Base-by-base conservation (phyloP, 2,329 filamentous ascomycete genomes). In the Nannizziopsis barbatae region DNA sequence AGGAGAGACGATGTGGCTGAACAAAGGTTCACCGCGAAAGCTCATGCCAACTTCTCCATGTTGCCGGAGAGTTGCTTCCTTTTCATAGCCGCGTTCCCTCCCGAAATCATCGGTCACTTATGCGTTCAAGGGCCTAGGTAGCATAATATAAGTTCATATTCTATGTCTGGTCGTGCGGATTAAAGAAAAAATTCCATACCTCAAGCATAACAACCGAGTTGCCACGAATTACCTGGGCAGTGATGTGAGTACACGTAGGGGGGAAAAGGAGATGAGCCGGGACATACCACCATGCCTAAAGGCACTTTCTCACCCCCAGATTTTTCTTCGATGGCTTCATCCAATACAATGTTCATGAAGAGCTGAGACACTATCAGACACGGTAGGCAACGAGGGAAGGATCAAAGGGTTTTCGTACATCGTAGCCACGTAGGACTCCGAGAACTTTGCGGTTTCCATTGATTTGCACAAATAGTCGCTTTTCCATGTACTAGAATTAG, bases 171-270 rank as follows among this genome's bases (percentile, higher is more conserved):
- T 7, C 7, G 7, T 7, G 22, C 4, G 10, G 3, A 14, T 36
- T 7, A 5, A 50, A 14, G 17, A 36, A 18, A 14, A 14, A 41
- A 58, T 58, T 27, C 22, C 22, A 42, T 49, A 67, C 86, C 71
- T 98, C 93, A 49, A 98, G 79, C 90, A 98, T 95, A 49, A 98
- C 89, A 20, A 98, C 89, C 1, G 90, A 95, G 71, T 98, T 98
- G 55, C 92, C 92, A 58, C 93, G 86, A 61, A 98, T 95, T 56
- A 95, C 85, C 84, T 88, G 53, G 22, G 22, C 6, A 45, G 56
- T 9, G 22, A 27, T 27, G 11, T 15, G n/a, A 11, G 15, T 30
- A 46, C 44, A 12, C 20, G 33, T 9, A 38, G 33, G 36, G 39
- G 33, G 36, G 11, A n/a, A 3, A 47, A 38, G n/a, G 32, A 22